Base-by-base conservation (phyloP, 2,329 filamentous ascomycete species). In the Colletotrichum sublineola region DNA sequence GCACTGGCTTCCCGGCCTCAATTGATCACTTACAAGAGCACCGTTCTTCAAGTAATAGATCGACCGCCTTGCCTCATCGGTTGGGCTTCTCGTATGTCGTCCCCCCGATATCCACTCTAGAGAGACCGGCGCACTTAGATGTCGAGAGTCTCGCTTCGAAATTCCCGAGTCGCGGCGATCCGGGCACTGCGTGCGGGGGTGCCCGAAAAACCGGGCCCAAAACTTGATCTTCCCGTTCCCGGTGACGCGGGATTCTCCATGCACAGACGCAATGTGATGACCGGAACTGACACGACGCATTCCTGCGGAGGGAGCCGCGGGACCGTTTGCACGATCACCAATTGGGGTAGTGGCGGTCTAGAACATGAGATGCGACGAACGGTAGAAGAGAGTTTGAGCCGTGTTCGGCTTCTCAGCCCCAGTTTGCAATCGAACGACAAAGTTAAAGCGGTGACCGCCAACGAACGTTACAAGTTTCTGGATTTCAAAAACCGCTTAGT, bases 191-290 rank as follows among this genome's bases (percentile, higher is more conserved):
- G n/a, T 31, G 20, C 33, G 20, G n/a, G 46, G 44, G 4, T 46
- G 1, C 38, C 69, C 60, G 69, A 68, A 68, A 63, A 57, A 24
- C 36, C 38, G 53, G 53, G 46, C 50, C 53, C 46, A 56, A 55
- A 55, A 11, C 58, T 44, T 63, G 69, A 42, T 36, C 46, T n/a
- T 11, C n/a, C 62, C 2, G 18, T 15, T 18, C 14, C 46, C 53
- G 46, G 36, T 3, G 36, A 40, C 5, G 8, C 40, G 31, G 65
- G 44, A 57, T 68, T 18, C 40, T 58, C 52, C 52, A 36, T 63
- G 58, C 53, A 53, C 40, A 48, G 24, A 20, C 57, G 11, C 15
- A 11, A 53, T 53, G 50, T 14, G 50, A 18, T 15, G 18, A 33
- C 18, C 7, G 44, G 15, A 18, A 40, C 12, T 8, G 36, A 40